phyloP scores from a whole-genome alignment of 2,329 filamentous ascomycete species.

The Parastagonospora nodorum region DNA sequence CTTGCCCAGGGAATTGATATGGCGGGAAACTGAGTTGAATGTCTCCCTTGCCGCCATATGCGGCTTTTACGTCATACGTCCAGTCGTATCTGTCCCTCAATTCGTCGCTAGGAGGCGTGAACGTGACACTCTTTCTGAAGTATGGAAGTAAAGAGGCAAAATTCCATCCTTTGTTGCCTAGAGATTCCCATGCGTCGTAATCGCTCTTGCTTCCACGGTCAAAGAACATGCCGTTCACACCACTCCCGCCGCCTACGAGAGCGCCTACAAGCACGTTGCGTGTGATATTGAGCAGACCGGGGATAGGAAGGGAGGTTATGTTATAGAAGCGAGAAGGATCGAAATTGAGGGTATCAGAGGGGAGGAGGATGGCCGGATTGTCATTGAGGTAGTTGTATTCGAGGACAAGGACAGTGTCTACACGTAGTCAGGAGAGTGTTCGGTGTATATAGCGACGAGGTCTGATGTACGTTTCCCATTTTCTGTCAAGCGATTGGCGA shows the following conservation, averaged over 20 bases:
- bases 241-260: constrained; percentile 37
- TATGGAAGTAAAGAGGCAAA: constrained; percentile 21
- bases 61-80: constrained; percentile 4
- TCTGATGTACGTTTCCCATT: constrained; percentile 10
- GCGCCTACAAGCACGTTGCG: constrained; percentile 17
- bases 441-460: neutral
- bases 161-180: constrained; percentile 58
- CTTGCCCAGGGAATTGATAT: constrained; percentile 12
- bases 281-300: constrained; percentile 13
- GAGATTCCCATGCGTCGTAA: constrained; percentile 58
- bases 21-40: constrained; percentile 16
- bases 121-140: constrained; percentile 21
- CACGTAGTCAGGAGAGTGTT: neutral
- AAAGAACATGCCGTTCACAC: constrained; percentile 42
- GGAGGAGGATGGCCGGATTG: constrained; percentile 7
- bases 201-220: constrained; percentile 34
- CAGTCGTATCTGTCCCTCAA: constrained; percentile 9
- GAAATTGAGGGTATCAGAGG: constrained; percentile 5
- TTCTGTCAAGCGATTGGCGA: constrained; percentile 26
- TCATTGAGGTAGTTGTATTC: constrained; percentile 16
- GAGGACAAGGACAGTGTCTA: constrained; percentile 18
- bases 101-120: constrained; percentile 44
- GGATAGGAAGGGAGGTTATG: constrained; percentile 10
- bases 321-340: constrained; percentile 11
- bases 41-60: constrained; percentile 11